A percentile compares a stretch with the other conserved stretches of the same genome.
These are phyloP conservation scores for Carpinus fangiana DNA, from an alignment of 306 rosid species.

Conservation along the genomic window DNA sequence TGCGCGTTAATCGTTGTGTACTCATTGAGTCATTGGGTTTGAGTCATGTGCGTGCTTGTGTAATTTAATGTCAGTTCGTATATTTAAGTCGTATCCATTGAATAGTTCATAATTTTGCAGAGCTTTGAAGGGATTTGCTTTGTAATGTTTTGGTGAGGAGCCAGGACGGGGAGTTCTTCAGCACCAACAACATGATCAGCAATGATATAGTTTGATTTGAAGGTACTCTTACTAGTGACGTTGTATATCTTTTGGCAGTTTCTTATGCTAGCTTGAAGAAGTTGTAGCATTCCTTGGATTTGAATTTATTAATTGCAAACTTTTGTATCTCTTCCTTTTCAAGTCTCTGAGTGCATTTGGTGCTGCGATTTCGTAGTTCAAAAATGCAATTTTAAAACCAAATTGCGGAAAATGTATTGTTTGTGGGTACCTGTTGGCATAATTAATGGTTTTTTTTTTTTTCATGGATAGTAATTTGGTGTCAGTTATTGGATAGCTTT, in stretches of 20 bases:
- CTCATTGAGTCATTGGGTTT: not conserved
- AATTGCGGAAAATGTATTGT: no score
- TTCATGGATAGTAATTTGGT: not conserved
- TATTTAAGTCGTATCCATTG: not conserved
- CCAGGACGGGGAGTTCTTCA: slow-evolving; percentile 6
- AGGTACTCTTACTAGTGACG: slow-evolving; percentile 8
- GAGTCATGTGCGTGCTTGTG: not conserved
- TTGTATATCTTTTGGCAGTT: not conserved
- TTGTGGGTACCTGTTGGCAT: not conserved
- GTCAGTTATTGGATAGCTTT: not conserved
- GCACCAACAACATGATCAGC: slow-evolving; percentile 15
- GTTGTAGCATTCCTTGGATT: not conserved
- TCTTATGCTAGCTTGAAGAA: not conserved
- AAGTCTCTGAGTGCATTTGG: not conserved
- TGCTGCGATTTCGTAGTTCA: no score
- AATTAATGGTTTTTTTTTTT: not conserved
- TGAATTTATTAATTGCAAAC: not conserved
- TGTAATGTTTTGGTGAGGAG: not conserved
- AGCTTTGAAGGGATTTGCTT: not conserved
- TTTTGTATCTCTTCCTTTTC: not conserved
- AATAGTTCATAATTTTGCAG: not conserved
- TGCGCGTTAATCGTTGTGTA: no score
- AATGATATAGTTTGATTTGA: slow-evolving; percentile 3
- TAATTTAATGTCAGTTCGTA: not conserved
- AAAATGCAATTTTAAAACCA: no score